phyloP scores from a whole-genome alignment of 202 grass and related monocot genomes.

The Digitaria exilis region DNA sequence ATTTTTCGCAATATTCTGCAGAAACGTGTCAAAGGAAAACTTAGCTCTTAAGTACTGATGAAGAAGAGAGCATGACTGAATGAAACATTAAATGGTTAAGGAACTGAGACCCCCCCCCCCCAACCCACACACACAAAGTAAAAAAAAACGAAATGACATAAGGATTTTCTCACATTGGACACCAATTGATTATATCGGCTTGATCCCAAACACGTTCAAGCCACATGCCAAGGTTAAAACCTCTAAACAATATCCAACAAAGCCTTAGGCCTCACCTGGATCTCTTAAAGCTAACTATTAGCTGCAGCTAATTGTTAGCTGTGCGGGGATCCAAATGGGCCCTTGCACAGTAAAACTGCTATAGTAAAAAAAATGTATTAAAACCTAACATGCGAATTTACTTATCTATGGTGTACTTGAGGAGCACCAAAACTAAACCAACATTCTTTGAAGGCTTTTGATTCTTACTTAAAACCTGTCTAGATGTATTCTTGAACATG shows the following conservation, averaged over 20 bases:
- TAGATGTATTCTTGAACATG: neutral
- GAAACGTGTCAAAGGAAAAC: neutral
- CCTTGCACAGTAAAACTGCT: neutral
- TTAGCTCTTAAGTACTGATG: neutral
- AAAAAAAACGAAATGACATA: too few species aligned
- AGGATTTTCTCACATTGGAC: neutral
- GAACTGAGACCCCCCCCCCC: too few species aligned
- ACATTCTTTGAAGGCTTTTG: neutral
- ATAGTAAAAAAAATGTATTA: neutral
- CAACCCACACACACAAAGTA: too few species aligned
- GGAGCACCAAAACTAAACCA: neutral
- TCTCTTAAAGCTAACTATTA: too few species aligned
- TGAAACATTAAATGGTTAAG: neutral
- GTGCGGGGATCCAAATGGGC: too few species aligned
- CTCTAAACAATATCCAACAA: neutral
- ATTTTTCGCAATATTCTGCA: slow-evolving; percentile 86
- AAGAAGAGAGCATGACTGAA: neutral
- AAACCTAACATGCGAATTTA: neutral
- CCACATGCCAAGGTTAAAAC: slow-evolving; percentile 16
- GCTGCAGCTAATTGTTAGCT: too few species aligned
- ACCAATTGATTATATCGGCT: neutral
- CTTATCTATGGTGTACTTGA: neutral
- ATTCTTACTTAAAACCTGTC: neutral
- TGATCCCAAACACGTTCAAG: slow-evolving; percentile 3
- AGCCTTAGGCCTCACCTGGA: neutral